A percentile compares a stretch with the other conserved stretches of the same genome.
These are phyloP conservation scores for Aspergillus sclerotialis DNA, from an alignment of 2,329 filamentous ascomycete genomes.

Conservation along the genomic window DNA sequence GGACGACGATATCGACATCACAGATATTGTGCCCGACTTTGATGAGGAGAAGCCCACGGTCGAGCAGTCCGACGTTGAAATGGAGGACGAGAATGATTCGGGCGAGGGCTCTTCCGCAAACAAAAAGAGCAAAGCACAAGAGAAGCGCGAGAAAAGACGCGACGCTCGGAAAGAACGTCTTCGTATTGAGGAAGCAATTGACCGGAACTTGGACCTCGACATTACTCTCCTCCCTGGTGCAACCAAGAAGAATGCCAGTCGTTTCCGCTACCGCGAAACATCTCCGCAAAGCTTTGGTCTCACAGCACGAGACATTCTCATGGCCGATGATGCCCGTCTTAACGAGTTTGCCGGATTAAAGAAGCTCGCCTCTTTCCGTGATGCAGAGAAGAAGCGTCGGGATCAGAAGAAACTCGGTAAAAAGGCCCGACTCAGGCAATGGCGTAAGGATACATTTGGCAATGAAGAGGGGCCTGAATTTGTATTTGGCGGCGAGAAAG, in stretches of 20 bases:
- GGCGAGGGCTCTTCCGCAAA: constrained; percentile 34
- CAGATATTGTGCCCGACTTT: constrained; percentile 82
- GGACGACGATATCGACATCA: constrained; percentile 97
- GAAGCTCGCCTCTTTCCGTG: constrained; percentile 85
- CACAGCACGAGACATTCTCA: constrained; percentile 82
- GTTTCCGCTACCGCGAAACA: constrained; percentile 91
- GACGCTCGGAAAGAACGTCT: constrained; percentile 72
- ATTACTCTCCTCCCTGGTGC: constrained; percentile 52
- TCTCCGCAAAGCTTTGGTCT: constrained; percentile 86
- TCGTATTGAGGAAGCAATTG: constrained; percentile 79
- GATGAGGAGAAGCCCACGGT: constrained; percentile 54
- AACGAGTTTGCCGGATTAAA: constrained; percentile 92
- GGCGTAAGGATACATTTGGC: constrained; percentile 66
- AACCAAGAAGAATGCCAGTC: constrained; percentile 44
- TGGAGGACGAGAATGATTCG: constrained; percentile 32
- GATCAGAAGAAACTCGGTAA: constrained; percentile 87
- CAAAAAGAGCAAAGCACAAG: constrained; percentile 40
- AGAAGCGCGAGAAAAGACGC: constrained; percentile 56
- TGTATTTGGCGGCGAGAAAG: constrained; percentile 19
- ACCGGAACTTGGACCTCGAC: constrained; percentile 70
- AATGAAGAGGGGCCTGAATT: constrained; percentile 46
- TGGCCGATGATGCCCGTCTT: constrained; percentile 75
- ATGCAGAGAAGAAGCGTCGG: constrained; percentile 78
- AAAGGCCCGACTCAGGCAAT: constrained; percentile 83
- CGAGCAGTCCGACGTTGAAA: constrained; percentile 50